Evolutionary conservation across 148 eudicot species (phyloP).

Genomic region (Nepenthes gracilis): DNA sequence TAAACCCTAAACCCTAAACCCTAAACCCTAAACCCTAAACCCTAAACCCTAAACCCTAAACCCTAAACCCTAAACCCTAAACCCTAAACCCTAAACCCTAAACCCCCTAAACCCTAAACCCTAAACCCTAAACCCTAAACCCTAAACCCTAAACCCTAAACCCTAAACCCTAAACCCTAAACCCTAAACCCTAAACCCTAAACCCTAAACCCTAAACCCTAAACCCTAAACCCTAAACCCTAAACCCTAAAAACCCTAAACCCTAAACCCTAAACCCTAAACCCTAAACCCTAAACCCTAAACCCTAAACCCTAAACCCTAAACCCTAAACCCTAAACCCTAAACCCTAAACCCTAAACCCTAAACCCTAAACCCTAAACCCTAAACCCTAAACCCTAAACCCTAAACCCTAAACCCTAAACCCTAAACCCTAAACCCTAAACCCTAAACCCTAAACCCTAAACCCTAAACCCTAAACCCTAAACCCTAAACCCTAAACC

Average conservation of each 20-base stretch:
- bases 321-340: slow-evolving; percentile 5
- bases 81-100: slow-evolving; percentile 7
- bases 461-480: no score
- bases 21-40: slow-evolving; percentile 13
- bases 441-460: no score
- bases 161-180: slow-evolving; percentile 7
- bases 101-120: slow-evolving; percentile 8
- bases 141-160: not conserved
- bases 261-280: not conserved
- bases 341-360: slow-evolving; percentile 3
- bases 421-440: no score
- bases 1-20: slow-evolving; percentile 13
- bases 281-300: not conserved
- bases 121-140: not conserved
- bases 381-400: no score
- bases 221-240: slow-evolving; percentile 1
- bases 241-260: not conserved
- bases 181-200: slow-evolving; percentile 7
- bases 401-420: no score
- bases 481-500: no score
- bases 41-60: no score
- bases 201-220: slow-evolving; percentile 7
- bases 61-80: slow-evolving; percentile 9
- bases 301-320: slow-evolving; percentile 3
- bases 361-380: no score